phyloP scores from a whole-genome alignment of 768 basidiomycete species.

The Kondoa subrosea region DNA sequence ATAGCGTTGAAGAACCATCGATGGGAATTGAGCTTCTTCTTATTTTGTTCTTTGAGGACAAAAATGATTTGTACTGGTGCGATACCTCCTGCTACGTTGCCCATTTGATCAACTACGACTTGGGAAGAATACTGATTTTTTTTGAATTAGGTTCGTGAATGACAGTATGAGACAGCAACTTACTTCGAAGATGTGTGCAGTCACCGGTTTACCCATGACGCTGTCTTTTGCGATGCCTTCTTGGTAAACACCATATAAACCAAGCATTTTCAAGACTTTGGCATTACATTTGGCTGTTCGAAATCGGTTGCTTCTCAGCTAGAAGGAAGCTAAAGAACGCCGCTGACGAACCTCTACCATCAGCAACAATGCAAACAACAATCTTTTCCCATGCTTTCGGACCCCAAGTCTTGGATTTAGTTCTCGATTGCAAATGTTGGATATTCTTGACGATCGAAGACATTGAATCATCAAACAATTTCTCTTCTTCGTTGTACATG shows the following conservation, averaged over 20 bases:
- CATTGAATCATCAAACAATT: slow-evolving; percentile 43
- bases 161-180: slow-evolving; percentile 3
- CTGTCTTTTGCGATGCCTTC: slow-evolving; percentile 68
- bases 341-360: too few relatives aligned
- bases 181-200: slow-evolving; percentile 44
- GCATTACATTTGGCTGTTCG: too few relatives aligned
- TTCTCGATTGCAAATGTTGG: slow-evolving; percentile 67
- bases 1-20: slow-evolving; percentile 89
- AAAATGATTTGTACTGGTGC: slow-evolving; percentile 87
- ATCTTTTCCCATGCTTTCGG: slow-evolving; percentile 92
- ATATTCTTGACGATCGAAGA: slow-evolving; percentile 91
- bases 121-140: slow-evolving; percentile 52
- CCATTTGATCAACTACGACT: slow-evolving; percentile 62
- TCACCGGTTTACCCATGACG: slow-evolving; percentile 63
- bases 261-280: slow-evolving; percentile 46
- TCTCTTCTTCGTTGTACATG: slow-evolving; percentile 14
- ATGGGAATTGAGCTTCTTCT: slow-evolving; percentile 91
- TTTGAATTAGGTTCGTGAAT: slow-evolving; percentile 21
- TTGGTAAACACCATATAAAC: slow-evolving; percentile 85
- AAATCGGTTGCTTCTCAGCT: too few relatives aligned
- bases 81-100: slow-evolving; percentile 63
- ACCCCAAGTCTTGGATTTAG: slow-evolving; percentile 84
- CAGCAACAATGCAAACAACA: slow-evolving; percentile 34
- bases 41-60: slow-evolving; percentile 75
- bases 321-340: too few relatives aligned